Evolutionary conservation across 768 basidiomycete genomes (phyloP).

Genomic region (Suillus placidus): DNA sequence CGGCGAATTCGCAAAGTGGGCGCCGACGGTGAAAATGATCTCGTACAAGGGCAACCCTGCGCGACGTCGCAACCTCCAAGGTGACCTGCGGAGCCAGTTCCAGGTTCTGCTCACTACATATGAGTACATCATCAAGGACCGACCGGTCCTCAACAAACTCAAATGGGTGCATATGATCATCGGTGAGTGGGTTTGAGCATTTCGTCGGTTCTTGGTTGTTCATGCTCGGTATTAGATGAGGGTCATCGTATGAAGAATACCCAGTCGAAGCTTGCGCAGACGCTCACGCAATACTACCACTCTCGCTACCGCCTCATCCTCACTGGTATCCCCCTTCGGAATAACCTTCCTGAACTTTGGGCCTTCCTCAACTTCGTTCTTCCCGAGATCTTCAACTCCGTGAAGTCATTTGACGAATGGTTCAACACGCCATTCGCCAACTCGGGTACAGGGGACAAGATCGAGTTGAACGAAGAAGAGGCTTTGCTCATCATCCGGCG

Average conservation of each 20-base stretch:
- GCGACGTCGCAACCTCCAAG: conserved; percentile 77
- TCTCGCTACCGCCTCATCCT: conserved; percentile 92
- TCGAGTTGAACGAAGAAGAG: conserved; percentile 99
- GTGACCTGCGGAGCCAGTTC: conserved; percentile 80
- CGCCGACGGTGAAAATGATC: conserved; percentile 75
- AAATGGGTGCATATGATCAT: conserved; percentile 99
- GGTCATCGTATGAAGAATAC: conserved; percentile 99
- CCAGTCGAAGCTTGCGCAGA: conserved; percentile 86
- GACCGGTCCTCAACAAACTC: conserved; percentile 84
- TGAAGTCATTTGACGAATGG: conserved; percentile 99
- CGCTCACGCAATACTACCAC: conserved; percentile 89
- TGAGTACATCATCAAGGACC: conserved; percentile 97
- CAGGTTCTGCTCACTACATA: conserved; percentile 94
- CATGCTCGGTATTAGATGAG: conserved; percentile 60
- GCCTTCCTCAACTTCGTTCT: conserved; percentile 92
- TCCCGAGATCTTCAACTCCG: conserved; percentile 97
- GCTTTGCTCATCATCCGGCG: conserved; percentile 95
- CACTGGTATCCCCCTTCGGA: conserved; percentile 94
- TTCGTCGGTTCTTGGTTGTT: not conserved
- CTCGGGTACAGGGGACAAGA: conserved; percentile 97
- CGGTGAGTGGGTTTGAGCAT: conserved; percentile 53
- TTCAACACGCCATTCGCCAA: conserved; percentile 99
- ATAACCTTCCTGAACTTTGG: conserved; percentile 97
- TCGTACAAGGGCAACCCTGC: conserved; percentile 92
- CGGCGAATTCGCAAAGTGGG: conserved; percentile 97